phyloP scores from a whole-genome alignment of 148 eudicot species.

The Talinum fruticosum region DNA sequence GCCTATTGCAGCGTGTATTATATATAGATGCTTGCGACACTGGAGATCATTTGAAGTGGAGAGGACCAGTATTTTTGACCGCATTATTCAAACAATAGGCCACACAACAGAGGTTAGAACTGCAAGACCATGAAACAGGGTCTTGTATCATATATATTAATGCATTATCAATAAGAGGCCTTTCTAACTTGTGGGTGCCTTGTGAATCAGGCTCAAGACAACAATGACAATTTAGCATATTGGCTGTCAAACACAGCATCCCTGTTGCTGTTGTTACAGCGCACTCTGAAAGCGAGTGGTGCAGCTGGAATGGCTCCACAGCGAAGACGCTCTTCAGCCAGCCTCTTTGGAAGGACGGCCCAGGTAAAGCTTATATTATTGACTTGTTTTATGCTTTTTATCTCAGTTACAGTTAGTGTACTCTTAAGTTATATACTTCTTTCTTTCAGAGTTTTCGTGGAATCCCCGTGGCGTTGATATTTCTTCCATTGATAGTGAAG shows the following conservation, averaged over 20 bases:
- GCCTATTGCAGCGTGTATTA: constrained; percentile 84
- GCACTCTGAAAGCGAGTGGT: constrained; percentile 69
- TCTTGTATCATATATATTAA: constrained; percentile 11
- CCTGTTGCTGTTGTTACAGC: constrained; percentile 72
- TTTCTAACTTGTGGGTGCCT: constrained; percentile 10
- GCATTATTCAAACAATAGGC: constrained; percentile 78
- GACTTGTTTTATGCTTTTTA: neutral
- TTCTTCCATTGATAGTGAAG: constrained; percentile 44
- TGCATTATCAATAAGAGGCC: constrained; percentile 1
- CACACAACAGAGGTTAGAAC: constrained; percentile 70
- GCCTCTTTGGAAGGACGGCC: constrained; percentile 82
- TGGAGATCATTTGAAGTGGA: constrained; percentile 96
- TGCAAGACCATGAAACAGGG: neutral
- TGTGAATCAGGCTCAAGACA: constrained; percentile 63
- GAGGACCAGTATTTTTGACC: constrained; percentile 80
- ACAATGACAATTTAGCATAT: constrained; percentile 70
- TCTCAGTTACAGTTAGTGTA: neutral
- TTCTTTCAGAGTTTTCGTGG: constrained; percentile 76
- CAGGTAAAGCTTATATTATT: constrained; percentile 36
- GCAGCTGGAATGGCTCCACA: constrained; percentile 69
- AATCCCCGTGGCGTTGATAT: constrained; percentile 63
- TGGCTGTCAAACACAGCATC: constrained; percentile 88
- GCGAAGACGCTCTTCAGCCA: constrained; percentile 60
- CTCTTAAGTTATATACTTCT: neutral
- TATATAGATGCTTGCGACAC: constrained; percentile 83